Base-by-base conservation (phyloP, 768 basidiomycete genomes). In the Serendipita sp. region DNA sequence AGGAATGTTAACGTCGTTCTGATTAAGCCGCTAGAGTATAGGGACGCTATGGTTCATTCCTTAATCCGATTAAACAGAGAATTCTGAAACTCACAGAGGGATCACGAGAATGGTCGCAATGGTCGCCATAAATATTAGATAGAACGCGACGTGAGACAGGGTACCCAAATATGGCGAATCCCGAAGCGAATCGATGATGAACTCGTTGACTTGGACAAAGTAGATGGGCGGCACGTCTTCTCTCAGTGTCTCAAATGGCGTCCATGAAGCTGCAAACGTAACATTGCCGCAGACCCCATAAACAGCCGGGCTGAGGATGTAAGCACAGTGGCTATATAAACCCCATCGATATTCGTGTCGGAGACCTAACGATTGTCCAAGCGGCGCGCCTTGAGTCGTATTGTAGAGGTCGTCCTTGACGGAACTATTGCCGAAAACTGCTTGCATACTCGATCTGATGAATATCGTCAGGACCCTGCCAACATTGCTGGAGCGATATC, bases 261-360 rank as follows among this genome's bases (percentile, higher is more conserved):
- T 75, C 72, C 86, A 89, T 65, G 76, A 77, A 68, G 77, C 74
- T 53, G 81, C 86, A 35, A 80, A 73, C 37, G 83, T 81, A 47
- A 78, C 75, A 70, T 84, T 85, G 38, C 83, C 80, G 72, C 89
- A 91, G 56, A 74, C 79, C 30, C 88, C 89, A 37, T 75, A 76
- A 16, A 79, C 78, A 46, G 75, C 73, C 67, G 83, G 80, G 28
- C 13, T 35, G 10, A 60, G 37, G 68, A 86, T 76, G 69, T 85
- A 90, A 69, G 80, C 89, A 69, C 89, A 92, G 71, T 88, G 82
- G 24, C 83, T 82, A 75, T 91, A 92, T 28, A 92, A 76, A n/a
- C 89, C 89, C 68, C 86, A 91, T 66, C 82, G 76, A 75, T 92
- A 92, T 66, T 78, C 73, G 72, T 85, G 80, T 69, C 89, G 82